Evolutionary conservation across 148 eudicot genomes (phyloP).

Genomic region (Pharnaceum exiguum): DNA sequence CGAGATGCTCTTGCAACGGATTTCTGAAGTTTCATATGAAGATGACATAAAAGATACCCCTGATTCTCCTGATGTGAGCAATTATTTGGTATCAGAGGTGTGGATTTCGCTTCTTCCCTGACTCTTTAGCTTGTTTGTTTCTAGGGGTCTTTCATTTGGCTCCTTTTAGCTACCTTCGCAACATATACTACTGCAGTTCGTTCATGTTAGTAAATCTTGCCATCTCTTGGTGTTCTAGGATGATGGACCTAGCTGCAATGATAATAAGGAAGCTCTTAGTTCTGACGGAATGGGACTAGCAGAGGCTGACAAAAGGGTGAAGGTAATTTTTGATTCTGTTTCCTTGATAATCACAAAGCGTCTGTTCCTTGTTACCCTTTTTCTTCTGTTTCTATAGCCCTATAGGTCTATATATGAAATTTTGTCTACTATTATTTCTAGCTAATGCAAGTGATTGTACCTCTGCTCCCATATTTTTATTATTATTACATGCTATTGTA

Average conservation of each 20-base stretch:
- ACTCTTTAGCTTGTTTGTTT: background rate
- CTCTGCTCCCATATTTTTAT: background rate
- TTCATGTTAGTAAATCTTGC: background rate
- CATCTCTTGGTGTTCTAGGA: constrained; percentile 41
- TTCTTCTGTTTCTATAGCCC: no score
- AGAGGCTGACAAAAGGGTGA: constrained; percentile 87
- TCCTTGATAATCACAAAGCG: background rate
- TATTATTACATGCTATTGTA: background rate
- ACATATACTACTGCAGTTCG: background rate
- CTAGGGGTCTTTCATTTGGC: background rate
- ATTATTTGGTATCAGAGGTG: constrained; percentile 86
- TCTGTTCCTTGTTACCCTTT: no score
- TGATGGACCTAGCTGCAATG: constrained; percentile 58
- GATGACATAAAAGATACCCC: constrained; percentile 66
- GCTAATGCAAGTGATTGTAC: background rate
- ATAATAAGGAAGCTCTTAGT: constrained; percentile 50
- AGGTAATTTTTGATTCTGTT: constrained; percentile 39
- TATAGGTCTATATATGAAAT: no score
- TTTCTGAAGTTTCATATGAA: constrained; percentile 74
- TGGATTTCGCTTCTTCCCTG: background rate
- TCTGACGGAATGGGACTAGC: constrained; percentile 91
- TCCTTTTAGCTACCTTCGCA: background rate
- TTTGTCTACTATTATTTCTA: no score
- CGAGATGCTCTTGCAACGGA: constrained; percentile 66
- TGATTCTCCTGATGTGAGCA: constrained; percentile 93